Conservation (phyloP, 768 basidiomycete genomes). For the Boletus insuetus region DNA sequence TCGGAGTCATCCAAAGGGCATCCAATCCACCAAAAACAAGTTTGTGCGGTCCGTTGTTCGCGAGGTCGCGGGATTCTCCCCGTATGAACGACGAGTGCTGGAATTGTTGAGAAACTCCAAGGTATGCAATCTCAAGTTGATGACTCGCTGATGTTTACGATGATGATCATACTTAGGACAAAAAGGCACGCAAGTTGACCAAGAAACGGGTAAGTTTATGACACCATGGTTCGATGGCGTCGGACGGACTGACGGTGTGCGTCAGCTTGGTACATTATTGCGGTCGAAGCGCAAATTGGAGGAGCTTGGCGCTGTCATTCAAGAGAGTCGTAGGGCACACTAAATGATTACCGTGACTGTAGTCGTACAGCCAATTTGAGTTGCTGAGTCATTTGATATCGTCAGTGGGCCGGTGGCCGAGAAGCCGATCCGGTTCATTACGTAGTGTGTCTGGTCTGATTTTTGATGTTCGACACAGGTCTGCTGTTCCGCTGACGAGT, state of each 20-base stretch:
- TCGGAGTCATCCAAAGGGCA: constrained; percentile 92
- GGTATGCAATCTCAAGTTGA: constrained; percentile 41
- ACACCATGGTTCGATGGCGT: neutral
- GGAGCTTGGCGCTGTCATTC: constrained; percentile 88
- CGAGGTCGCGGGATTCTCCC: constrained; percentile 96
- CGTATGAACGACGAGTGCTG: constrained; percentile 97
- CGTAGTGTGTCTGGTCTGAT: constrained; percentile 14
- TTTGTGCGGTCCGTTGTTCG: constrained; percentile 92
- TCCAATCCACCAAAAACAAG: constrained; percentile 83
- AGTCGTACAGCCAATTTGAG: no score
- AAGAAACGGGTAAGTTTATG: constrained; percentile 90
- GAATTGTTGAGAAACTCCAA: constrained; percentile 98
- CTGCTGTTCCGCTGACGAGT: no score
- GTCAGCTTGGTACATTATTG: constrained; percentile 93
- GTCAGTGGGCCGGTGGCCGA: constrained; percentile 11
- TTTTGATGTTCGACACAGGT: constrained; percentile 15
- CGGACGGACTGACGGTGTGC: neutral
- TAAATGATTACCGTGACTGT: constrained; percentile 15
- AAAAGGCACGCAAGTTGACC: constrained; percentile 98
- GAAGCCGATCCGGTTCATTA: constrained; percentile 21
- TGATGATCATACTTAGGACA: constrained; percentile 59
- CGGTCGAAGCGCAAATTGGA: constrained; percentile 99
- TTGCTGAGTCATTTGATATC: constrained; percentile 13
- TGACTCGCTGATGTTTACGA: neutral
- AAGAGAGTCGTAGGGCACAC: constrained; percentile 83